phyloP scores from a whole-genome alignment of 192 early-diverging fungal genomes.

The Gonapodya prolifera region DNA sequence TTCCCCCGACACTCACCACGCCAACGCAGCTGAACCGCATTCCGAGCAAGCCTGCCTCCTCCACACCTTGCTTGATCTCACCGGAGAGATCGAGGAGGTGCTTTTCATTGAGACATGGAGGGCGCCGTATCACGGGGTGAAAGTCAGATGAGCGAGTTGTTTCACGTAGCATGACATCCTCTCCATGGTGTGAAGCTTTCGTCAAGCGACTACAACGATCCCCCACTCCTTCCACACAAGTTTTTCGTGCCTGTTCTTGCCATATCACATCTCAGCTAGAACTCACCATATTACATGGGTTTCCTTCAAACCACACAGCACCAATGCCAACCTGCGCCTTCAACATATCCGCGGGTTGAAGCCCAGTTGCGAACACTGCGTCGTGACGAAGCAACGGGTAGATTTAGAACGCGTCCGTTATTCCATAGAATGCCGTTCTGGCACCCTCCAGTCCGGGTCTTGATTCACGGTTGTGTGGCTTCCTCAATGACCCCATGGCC shows the following conservation, averaged over 20 bases:
- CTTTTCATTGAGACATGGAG: neutral
- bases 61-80: slow-evolving; percentile 86
- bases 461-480: too few relatives aligned
- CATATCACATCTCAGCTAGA: neutral
- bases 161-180: too few relatives aligned
- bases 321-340: slow-evolving; percentile 96
- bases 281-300: slow-evolving; percentile 91
- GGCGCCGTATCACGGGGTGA: too few relatives aligned
- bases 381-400: neutral
- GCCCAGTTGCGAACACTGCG: slow-evolving; percentile 84
- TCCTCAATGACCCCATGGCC: too few relatives aligned
- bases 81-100: slow-evolving; percentile 78
- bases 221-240: too few relatives aligned
- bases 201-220: too few relatives aligned
- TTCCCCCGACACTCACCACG: slow-evolving; percentile 42
- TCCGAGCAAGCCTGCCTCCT: slow-evolving; percentile 76
- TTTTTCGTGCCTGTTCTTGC: too few relatives aligned
- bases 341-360: slow-evolving; percentile 66
- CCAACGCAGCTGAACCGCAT: slow-evolving; percentile 99
- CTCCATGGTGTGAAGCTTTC: too few relatives aligned
- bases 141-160: too few relatives aligned
- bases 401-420: neutral
- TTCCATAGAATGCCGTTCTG: too few relatives aligned
- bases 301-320: slow-evolving; percentile 98
- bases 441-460: too few relatives aligned